A percentile compares a stretch with the other conserved stretches of the same genome.
These are phyloP conservation scores for Penicillium paradoxum DNA, from an alignment of 495 filamentous ascomycete genomes.

Conservation along the genomic window DNA sequence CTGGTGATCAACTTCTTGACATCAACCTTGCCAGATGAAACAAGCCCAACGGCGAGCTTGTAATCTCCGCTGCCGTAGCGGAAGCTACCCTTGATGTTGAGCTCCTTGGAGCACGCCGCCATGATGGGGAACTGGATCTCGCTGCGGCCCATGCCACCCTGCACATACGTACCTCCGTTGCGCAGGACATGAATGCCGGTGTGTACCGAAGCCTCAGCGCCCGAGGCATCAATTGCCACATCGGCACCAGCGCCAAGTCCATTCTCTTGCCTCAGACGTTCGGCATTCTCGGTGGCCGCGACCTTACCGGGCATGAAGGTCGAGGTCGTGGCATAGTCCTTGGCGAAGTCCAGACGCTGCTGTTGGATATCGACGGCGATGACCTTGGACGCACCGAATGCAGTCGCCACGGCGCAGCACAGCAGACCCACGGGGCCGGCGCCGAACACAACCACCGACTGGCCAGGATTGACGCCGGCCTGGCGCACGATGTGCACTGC, in stretches of 20 bases:
- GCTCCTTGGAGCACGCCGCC: constrained; percentile 49
- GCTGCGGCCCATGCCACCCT: constrained; percentile 56
- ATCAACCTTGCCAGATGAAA: constrained; percentile 48
- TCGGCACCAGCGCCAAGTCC: constrained; percentile 47
- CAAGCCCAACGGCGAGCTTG: constrained; percentile 48
- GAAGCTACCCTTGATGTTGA: constrained; percentile 50
- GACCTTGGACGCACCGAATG: constrained; percentile 47
- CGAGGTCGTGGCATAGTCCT: constrained; percentile 39
- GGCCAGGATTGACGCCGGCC: constrained; percentile 40
- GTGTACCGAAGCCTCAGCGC: constrained; percentile 49
- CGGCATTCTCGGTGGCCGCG: constrained; percentile 35
- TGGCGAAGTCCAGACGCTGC: constrained; percentile 49
- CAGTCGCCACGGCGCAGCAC: constrained; percentile 50
- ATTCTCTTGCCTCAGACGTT: constrained; percentile 39
- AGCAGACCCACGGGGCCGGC: constrained; percentile 52
- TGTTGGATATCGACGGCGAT: constrained; percentile 53
- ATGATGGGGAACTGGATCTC: constrained; percentile 55
- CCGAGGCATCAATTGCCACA: constrained; percentile 54
- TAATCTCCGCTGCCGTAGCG: constrained; percentile 53
- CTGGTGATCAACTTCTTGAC: constrained; percentile 49
- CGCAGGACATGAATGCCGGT: constrained; percentile 49
- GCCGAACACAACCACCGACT: constrained; percentile 51
- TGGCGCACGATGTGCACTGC: constrained; percentile 51
- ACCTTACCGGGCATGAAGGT: constrained; percentile 40
- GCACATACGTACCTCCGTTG: constrained; percentile 54